Percentiles rank a stretch among this genome's conserved stretches.
These are phyloP conservation scores for Hericium rajendrae DNA, from an alignment of 768 basidiomycete species.

Conservation along the genomic window DNA sequence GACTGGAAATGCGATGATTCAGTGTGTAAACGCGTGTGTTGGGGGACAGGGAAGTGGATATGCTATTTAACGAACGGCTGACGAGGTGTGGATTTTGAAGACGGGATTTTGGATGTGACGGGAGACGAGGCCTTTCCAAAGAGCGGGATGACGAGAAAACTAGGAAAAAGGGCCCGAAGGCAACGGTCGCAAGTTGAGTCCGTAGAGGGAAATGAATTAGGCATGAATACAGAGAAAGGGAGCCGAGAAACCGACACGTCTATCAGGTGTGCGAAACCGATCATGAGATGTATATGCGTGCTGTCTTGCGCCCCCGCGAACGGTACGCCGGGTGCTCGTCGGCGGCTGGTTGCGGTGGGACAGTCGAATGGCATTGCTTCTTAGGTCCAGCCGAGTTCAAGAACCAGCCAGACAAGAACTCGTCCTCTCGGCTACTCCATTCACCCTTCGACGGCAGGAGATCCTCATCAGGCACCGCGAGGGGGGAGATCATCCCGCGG, in stretches of 20 bases:
- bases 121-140: not conserved
- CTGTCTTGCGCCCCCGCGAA: constrained; percentile 33
- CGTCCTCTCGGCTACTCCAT: not conserved
- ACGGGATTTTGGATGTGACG: not conserved
- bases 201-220: not conserved
- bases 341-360: not conserved
- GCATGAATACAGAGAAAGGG: not conserved
- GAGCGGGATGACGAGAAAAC: not conserved
- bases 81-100: not conserved
- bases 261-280: constrained; percentile 1
- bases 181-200: constrained; percentile 2
- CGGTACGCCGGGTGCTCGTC: constrained; percentile 28
- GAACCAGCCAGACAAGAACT: constrained; percentile 4
- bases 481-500: constrained; percentile 7
- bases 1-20: not conserved
- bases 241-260: constrained; percentile 6
- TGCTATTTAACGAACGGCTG: not conserved
- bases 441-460: constrained; percentile 1
- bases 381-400: not conserved
- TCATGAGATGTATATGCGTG: constrained; percentile 19
- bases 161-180: not conserved
- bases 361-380: not conserved
- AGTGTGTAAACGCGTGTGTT: not conserved
- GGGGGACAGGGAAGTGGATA: not conserved
- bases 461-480: constrained; percentile 14